These are phyloP conservation scores for Carpinus viminea DNA, from an alignment of 306 rosid species.

Conservation along the genomic window DNA sequence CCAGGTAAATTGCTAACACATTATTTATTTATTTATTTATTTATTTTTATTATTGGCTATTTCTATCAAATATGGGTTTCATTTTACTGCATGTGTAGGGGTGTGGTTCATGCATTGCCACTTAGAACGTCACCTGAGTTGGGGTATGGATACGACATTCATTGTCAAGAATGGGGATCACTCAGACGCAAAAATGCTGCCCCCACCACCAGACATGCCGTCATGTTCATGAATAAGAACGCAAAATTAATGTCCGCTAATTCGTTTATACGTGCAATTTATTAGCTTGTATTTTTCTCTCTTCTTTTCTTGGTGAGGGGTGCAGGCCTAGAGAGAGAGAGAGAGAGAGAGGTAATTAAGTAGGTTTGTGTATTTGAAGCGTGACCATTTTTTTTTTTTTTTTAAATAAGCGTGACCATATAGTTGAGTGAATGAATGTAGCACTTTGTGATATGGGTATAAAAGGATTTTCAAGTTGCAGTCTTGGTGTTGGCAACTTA, in stretches of 20 bases:
- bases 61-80: background rate
- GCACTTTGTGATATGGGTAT: background rate
- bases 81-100: slow-evolving; percentile 28
- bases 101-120: slow-evolving; percentile 76
- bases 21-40: background rate
- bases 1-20: slow-evolving; percentile 42
- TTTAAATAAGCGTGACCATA: background rate
- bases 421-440: background rate
- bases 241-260: background rate
- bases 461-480: too few species aligned
- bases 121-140: slow-evolving; percentile 52
- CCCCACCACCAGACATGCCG: slow-evolving; percentile 65
- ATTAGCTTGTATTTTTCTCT: background rate
- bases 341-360: too few species aligned
- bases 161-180: slow-evolving; percentile 54
- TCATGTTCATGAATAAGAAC: slow-evolving; percentile 37
- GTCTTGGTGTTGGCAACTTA: too few species aligned
- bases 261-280: background rate
- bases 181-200: slow-evolving; percentile 18
- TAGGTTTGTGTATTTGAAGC: background rate
- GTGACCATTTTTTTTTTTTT: background rate
- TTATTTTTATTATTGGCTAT: too few species aligned
- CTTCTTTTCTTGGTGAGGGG: background rate
- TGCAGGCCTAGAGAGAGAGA: background rate
- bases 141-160: slow-evolving; percentile 69